These are phyloP conservation scores for Fusarium sp. DNA, from an alignment of 2,329 filamentous ascomycete species.

Conservation along the genomic window DNA sequence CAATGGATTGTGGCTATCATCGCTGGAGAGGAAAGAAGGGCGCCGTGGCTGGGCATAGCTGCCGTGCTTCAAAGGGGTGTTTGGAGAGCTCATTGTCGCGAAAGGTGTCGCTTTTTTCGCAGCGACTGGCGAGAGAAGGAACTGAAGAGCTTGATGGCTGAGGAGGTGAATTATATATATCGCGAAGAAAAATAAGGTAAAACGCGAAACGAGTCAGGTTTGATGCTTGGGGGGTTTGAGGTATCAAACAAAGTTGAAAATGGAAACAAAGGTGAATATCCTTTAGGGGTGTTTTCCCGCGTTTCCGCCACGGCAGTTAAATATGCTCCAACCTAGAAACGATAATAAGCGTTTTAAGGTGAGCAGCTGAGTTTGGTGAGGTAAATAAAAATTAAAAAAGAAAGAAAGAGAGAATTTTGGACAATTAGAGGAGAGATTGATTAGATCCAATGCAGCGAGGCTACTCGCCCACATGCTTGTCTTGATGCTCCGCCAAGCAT, in stretches of 20 bases:
- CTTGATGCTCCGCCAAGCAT: slow-evolving; percentile 15
- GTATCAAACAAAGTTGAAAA: slow-evolving; percentile 24
- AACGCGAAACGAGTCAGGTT: slow-evolving; percentile 25
- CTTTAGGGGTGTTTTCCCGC: slow-evolving; percentile 29
- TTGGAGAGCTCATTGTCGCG: slow-evolving; percentile 51
- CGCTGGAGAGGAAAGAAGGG: slow-evolving; percentile 51
- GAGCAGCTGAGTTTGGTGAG: slow-evolving; percentile 12
- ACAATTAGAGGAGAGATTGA: slow-evolving; percentile 33
- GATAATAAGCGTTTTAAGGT: neutral
- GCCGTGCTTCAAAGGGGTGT: slow-evolving; percentile 44
- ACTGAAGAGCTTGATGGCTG: neutral
- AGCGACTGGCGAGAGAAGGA: slow-evolving; percentile 19
- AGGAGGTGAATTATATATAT: slow-evolving; percentile 2
- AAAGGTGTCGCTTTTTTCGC: slow-evolving; percentile 17
- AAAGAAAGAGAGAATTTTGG: neutral
- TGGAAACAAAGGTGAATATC: slow-evolving; percentile 29
- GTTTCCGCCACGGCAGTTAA: slow-evolving; percentile 14
- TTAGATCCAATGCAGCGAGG: slow-evolving; percentile 38
- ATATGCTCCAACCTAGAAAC: slow-evolving; percentile 1
- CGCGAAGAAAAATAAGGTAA: slow-evolving; percentile 13
- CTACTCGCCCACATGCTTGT: slow-evolving; percentile 35
- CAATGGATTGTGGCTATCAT: slow-evolving; percentile 52
- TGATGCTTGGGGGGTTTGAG: slow-evolving; percentile 28
- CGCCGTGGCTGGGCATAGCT: slow-evolving; percentile 44
- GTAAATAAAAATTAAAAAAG: neutral